These are phyloP conservation scores for Sugiyamaella sp. DNA, from an alignment of 1,139 yeast species.

Conservation along the genomic window DNA sequence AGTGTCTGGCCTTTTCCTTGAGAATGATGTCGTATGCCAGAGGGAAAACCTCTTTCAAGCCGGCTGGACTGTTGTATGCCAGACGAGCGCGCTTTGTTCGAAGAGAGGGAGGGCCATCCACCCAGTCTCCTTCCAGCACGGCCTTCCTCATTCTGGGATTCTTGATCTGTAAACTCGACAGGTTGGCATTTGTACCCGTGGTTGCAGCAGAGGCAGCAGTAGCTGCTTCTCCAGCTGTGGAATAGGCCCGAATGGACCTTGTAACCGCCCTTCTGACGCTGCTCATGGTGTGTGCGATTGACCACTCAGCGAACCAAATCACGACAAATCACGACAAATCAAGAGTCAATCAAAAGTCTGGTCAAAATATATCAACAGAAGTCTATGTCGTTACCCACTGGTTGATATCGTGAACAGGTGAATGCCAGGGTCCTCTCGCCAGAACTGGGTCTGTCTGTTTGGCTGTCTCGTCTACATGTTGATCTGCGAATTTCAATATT, in stretches of 20 bases:
- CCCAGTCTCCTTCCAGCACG: constrained; percentile 42
- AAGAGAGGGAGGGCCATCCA: constrained; percentile 53
- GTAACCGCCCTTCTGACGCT: constrained; percentile 4
- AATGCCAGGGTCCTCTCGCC: too few relatives aligned
- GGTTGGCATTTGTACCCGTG: not conserved
- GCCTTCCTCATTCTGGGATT: constrained; percentile 40
- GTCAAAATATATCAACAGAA: too few relatives aligned
- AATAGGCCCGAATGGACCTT: constrained; percentile 9
- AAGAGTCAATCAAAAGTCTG: too few relatives aligned
- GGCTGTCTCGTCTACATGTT: not conserved
- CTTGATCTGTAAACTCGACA: constrained; percentile 34
- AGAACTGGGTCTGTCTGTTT: not conserved
- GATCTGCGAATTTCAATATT: constrained; percentile 10
- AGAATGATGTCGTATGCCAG: constrained; percentile 65
- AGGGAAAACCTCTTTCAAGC: constrained; percentile 72
- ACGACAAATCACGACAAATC: too few relatives aligned
- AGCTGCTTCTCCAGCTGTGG: constrained; percentile 4
- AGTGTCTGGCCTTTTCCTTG: constrained; percentile 44
- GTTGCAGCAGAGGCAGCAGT: constrained; percentile 1
- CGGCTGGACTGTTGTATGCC: constrained; percentile 67
- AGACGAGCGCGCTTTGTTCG: constrained; percentile 48
- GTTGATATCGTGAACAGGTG: too few relatives aligned
- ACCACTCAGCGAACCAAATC: not conserved
- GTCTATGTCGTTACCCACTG: too few relatives aligned
- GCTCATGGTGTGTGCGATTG: not conserved